A percentile compares a stretch with the other conserved stretches of the same genome.
Evolutionary conservation across 306 rosid species (phyloP).

Genomic region (Cucumis sativus): Cucumber_9930_V3 NC_026656.2:1425501-1426000

Average conservation of each 20-base stretch:
- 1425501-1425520: conserved; percentile 10
- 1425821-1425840: conserved; percentile 91
- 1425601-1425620: conserved; percentile 97
- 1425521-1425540: conserved; percentile 88
- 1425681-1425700: conserved; percentile 1
- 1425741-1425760: conserved; percentile 94
- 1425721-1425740: conserved; percentile 17
- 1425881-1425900: conserved; percentile 94
- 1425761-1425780: conserved; percentile 97
- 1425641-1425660: conserved; percentile 26
- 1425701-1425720: background rate
- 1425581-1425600: conserved; percentile 89
- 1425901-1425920: conserved; percentile 98
- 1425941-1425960: conserved; percentile 6
- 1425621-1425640: conserved; percentile 90
- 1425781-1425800: conserved; percentile 98
- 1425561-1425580: conserved; percentile 95
- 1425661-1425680: background rate
- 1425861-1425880: conserved; percentile 93
- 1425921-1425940: conserved; percentile 36
- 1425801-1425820: conserved; percentile 98
- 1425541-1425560: conserved; percentile 93
- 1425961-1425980: background rate
- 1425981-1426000: background rate
- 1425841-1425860: conserved; percentile 99